Conservation (phyloP, 176 grass and related monocot genomes). For the Oryza rufipogon region DNA sequence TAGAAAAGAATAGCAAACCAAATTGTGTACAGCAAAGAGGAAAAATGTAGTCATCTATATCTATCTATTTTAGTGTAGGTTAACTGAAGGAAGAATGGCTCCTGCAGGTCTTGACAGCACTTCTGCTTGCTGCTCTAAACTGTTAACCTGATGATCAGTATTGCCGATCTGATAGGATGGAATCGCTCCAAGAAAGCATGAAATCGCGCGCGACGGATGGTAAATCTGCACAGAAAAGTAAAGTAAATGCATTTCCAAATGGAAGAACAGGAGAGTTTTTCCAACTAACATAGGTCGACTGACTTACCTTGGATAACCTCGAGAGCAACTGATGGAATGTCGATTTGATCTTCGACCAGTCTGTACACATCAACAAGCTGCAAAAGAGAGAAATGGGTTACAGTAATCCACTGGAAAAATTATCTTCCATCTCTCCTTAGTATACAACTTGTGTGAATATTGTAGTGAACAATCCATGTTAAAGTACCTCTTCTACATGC, state of each 20-base stretch:
- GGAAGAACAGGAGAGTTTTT: slow-evolving; percentile 11
- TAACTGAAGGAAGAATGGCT: slow-evolving; percentile 1
- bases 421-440: background rate
- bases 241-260: background rate
- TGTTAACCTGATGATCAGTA: slow-evolving; percentile 33
- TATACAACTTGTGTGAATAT: background rate
- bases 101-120: background rate
- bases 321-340: slow-evolving; percentile 81
- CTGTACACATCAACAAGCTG: slow-evolving; percentile 95
- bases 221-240: slow-evolving; percentile 64
- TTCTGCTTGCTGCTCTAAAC: slow-evolving; percentile 30
- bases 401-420: background rate
- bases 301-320: slow-evolving; percentile 83
- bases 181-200: slow-evolving; percentile 92
- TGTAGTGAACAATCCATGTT: slow-evolving; percentile 2
- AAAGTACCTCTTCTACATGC: slow-evolving; percentile 88
- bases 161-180: slow-evolving; percentile 77
- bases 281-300: background rate
- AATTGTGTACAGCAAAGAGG: too few species aligned
- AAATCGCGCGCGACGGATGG: slow-evolving; percentile 78
- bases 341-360: slow-evolving; percentile 91
- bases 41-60: background rate
- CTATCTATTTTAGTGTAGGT: slow-evolving; percentile 21
- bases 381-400: slow-evolving; percentile 1
- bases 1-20: background rate